phyloP scores from a whole-genome alignment of 768 basidiomycete genomes.

The Collybia nuda region DNA sequence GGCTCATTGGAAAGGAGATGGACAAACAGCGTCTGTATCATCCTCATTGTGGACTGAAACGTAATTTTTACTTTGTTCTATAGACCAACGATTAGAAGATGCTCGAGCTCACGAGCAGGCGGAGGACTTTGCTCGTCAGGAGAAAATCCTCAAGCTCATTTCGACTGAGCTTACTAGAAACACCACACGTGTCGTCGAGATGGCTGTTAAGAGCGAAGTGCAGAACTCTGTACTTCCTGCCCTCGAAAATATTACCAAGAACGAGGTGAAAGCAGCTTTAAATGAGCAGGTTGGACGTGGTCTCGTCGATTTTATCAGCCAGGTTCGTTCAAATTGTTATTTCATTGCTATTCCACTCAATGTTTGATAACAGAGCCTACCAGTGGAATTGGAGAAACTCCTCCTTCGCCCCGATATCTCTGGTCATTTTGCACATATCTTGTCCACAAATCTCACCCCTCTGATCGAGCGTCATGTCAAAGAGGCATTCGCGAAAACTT shows the following conservation, averaged over 20 bases:
- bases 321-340: constrained; percentile 44
- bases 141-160: constrained; percentile 87
- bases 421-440: constrained; percentile 71
- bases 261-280: constrained; percentile 75
- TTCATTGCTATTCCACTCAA: constrained; percentile 1
- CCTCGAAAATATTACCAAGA: constrained; percentile 79
- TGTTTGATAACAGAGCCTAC: constrained; percentile 54
- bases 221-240: constrained; percentile 83
- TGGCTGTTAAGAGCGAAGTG: constrained; percentile 84
- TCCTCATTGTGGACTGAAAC: not conserved
- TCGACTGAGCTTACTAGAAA: constrained; percentile 86
- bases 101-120: constrained; percentile 74
- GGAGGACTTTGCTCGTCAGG: constrained; percentile 81
- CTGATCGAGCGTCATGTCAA: constrained; percentile 81
- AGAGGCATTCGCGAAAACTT: constrained; percentile 69
- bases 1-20: constrained; percentile 81
- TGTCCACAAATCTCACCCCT: constrained; percentile 72
- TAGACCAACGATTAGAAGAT: constrained; percentile 85
- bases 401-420: constrained; percentile 76
- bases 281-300: constrained; percentile 78
- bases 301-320: constrained; percentile 68
- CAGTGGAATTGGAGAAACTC: constrained; percentile 76
- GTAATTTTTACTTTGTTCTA: not conserved
- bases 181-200: constrained; percentile 85
- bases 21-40: constrained; percentile 78